Evolutionary conservation across 2,329 filamentous ascomycete species (phyloP), one percentile per base, ranked within the genome.

Genomic region (Aspergillus oerlinghausenensis): DNA sequence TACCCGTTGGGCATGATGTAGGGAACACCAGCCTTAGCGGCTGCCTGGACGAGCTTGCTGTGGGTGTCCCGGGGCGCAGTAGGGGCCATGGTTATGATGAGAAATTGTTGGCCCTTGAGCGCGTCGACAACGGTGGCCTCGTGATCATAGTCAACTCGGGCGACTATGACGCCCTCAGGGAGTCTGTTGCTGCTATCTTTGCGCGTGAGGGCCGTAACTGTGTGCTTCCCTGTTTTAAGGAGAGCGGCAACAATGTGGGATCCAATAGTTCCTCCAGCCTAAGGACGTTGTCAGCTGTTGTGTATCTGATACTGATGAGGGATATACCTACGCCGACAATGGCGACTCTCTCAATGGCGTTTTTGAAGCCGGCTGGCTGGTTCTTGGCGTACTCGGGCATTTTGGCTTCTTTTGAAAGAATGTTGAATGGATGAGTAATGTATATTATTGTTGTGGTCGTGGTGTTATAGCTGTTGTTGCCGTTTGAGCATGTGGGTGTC

Each of bases 1-100:
- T 70, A 71, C 21, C 71, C 71, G 60, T 85, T 86, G 1, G 83
- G 84, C 65, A 86, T 73, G 50, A 87, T 63, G 63, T 79, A 85
- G 1, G 77, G 74, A 2, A 87, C 75, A 1, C 79, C 79, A 0
- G 84, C 83, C 35, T 78, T 77, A 4, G 78, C 79, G 0, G 84
- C 84, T 0, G 84, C 84, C 6, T 74, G 68, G 57, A 85, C 70
- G 19, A 87, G 72, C 58, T 80, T 81, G 53, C 63, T 65, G 47
- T 84, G 77, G 1, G 76, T 76, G 9, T 79, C 79, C 0, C 58
- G 67, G 0, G 80, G 74, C 0, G 80, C 82, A 0, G 50, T 68
- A 1, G 71, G 65, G 10, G 75, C 59, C 57, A 87, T 66, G 9
- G 82, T 83, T 54, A 86, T 84, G 61, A 85, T 73, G 3, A 87